Base-by-base conservation (phyloP, 2,329 filamentous ascomycete species). In the Pestalotiopsis fici region DNA sequence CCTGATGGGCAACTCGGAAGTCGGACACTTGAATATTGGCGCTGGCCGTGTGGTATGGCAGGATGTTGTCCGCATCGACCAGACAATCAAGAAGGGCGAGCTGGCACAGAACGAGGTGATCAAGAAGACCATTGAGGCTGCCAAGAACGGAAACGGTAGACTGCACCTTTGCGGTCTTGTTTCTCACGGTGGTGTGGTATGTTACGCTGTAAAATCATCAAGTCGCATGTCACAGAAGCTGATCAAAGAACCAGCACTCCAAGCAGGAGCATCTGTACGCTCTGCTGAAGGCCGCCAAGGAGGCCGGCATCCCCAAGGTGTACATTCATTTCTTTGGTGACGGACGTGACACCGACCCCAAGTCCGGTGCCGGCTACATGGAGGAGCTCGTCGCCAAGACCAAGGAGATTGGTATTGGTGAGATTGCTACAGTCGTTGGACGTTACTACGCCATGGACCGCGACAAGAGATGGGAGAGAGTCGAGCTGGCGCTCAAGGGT, bases 311-410 rank as follows among this genome's bases (percentile, higher is more conserved):
- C 39, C 93, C 95, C 73, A 87, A 98, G 76, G 95, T 99, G 75
- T 98, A 92, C 85, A 97, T 99, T 78, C 96, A 99, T 88, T 98
- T 98, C 89, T 98, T 99, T 78, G 96, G 94, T 71, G 96, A 99
- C 82, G 96, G 96, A 74, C 93, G 96, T 80, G 96, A 99, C 79
- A 98, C 95, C 72, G 96, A 99, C 80, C 96, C 96, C 79, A 98
- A 98, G 88, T 97, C 94, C 69, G 92, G 93, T 66, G 91, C 90
- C 59, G 92, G 87, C 61, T 97, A 97, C 83, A 90, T 99, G 89
- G 86, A 97, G 82, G 89, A 95, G 79, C 87, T 99, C 43, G 82
- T 98, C 69, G 89, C 92, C 67, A 92, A 90, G 74, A 89, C 88
- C 71, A 90, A 96, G 82, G 93, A 98, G 80, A 88, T 97, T 72